Evolutionary conservation across 129 eudicot species (phyloP).

Genomic region (Arctium minus): DNA sequence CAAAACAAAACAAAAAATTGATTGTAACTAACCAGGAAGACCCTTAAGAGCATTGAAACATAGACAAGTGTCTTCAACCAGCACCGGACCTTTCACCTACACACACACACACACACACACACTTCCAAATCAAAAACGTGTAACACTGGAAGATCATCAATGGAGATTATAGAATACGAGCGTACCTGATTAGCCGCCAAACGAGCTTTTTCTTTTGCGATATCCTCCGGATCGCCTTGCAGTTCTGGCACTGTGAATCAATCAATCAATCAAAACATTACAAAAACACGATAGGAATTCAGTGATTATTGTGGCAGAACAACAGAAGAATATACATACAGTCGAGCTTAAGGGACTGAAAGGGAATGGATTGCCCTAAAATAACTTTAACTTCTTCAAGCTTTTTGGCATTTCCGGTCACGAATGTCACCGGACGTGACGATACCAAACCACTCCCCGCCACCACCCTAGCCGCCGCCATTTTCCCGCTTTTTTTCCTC

Average conservation of each 20-base stretch:
- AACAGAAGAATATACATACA: constrained; percentile 31
- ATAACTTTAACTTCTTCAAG: constrained; percentile 86
- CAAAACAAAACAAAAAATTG: neutral
- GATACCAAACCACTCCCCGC: constrained; percentile 24
- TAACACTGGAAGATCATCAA: neutral
- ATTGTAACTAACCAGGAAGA: constrained; percentile 77
- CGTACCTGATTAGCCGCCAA: constrained; percentile 71
- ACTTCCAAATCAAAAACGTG: neutral
- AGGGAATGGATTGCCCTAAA: constrained; percentile 82
- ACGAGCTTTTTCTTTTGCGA: constrained; percentile 87
- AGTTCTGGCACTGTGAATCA: constrained; percentile 63
- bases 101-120: neutral
- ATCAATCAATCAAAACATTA: neutral
- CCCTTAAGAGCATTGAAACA: constrained; percentile 88
- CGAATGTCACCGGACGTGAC: constrained; percentile 78
- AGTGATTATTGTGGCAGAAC: neutral
- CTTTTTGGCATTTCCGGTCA: constrained; percentile 86
- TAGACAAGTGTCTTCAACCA: constrained; percentile 90
- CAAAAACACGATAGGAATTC: neutral
- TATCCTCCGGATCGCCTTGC: constrained; percentile 91
- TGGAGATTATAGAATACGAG: neutral
- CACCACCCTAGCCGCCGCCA: constrained; percentile 38
- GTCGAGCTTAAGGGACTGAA: constrained; percentile 78
- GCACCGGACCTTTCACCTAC: constrained; percentile 88
- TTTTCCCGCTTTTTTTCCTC: constrained; percentile 19